A percentile compares a stretch with the other conserved stretches of the same genome.
Evolutionary conservation across 257 asterid species (phyloP).

Genomic region (Solanum pennellii): DNA sequence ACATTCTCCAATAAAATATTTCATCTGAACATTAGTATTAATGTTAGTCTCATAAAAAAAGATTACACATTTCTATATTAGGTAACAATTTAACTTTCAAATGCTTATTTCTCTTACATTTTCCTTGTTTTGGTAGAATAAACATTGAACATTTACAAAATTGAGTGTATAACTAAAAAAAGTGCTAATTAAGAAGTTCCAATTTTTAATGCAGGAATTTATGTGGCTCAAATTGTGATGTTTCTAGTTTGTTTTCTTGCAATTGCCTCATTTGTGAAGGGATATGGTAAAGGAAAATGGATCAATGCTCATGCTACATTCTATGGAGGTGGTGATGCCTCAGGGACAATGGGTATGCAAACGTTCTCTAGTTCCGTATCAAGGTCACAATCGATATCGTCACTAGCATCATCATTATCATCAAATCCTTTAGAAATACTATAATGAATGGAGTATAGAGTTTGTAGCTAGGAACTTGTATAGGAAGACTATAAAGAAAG

Average conservation of each 20-base stretch:
- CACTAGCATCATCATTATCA: neutral
- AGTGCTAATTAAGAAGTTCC: neutral
- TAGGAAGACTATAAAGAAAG: neutral
- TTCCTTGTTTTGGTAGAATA: neutral
- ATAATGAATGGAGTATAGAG: neutral
- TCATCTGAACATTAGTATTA: no score
- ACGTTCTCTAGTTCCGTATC: neutral
- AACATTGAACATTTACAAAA: neutral
- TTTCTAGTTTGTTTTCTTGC: neutral
- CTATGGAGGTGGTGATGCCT: constrained; percentile 15
- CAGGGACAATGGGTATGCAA: constrained; percentile 6
- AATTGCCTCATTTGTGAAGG: neutral
- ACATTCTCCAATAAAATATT: neutral
- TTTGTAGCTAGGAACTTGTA: neutral
- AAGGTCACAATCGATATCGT: neutral
- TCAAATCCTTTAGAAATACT: neutral
- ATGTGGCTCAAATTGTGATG: neutral
- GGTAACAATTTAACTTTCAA: no score
- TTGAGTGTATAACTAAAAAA: neutral
- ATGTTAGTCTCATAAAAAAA: neutral
- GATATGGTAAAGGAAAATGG: constrained; percentile 1
- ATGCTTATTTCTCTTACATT: neutral
- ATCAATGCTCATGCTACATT: constrained; percentile 12
- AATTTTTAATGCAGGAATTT: neutral
- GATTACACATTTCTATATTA: neutral